Evolutionary conservation across 805 yeast species (phyloP).

Genomic region (Pichia rugopelliculosa): DNA sequence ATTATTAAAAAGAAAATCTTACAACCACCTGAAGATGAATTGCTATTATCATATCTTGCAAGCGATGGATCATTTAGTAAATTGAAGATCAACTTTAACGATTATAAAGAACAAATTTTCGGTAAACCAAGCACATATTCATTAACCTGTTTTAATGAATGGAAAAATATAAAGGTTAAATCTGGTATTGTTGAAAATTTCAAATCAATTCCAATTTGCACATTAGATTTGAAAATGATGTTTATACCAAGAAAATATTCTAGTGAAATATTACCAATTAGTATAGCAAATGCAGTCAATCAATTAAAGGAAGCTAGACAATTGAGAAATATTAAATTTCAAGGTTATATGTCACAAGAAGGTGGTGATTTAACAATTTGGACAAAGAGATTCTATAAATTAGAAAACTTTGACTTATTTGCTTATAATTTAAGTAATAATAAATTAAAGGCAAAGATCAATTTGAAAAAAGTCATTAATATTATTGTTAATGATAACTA

Average conservation of each 20-base stretch:
- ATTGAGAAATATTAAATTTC: constrained; percentile 27
- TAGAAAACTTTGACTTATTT: constrained; percentile 62
- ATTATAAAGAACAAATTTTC: constrained; percentile 47
- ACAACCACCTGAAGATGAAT: constrained; percentile 42
- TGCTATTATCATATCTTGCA: constrained; percentile 62
- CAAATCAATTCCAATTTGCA: constrained; percentile 57
- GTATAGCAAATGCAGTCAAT: constrained; percentile 47
- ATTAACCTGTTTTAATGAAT: constrained; percentile 70
- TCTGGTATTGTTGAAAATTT: constrained; percentile 27
- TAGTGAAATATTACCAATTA: constrained; percentile 61
- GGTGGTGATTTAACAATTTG: constrained; percentile 83
- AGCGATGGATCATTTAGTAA: constrained; percentile 86
- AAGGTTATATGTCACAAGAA: constrained; percentile 77
- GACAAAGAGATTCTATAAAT: constrained; percentile 66
- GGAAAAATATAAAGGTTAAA: constrained; percentile 45
- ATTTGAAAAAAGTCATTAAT: constrained; percentile 58
- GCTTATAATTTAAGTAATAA: constrained; percentile 69
- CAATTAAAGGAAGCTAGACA: constrained; percentile 33
- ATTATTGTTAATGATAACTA: constrained; percentile 34
- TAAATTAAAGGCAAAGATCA: constrained; percentile 69
- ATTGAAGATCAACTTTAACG: constrained; percentile 56
- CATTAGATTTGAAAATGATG: constrained; percentile 58
- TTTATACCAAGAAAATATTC: constrained; percentile 57
- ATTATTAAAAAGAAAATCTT: constrained; percentile 47
- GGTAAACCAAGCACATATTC: constrained; percentile 46